These are phyloP conservation scores for Botrytis tulipae DNA, from an alignment of 2,329 filamentous ascomycete species.

Conservation along the genomic window DNA sequence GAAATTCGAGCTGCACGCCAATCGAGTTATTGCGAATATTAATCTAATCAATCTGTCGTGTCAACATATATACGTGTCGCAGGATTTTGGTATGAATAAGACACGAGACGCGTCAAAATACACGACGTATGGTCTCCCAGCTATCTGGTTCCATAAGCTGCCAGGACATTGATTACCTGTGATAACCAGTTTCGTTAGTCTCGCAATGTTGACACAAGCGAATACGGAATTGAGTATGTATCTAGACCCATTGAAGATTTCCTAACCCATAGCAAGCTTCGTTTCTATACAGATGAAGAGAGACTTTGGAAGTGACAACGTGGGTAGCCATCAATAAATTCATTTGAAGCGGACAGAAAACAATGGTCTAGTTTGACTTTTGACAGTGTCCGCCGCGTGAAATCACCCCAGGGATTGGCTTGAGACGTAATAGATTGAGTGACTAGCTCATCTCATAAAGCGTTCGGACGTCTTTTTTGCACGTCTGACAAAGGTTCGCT, in stretches of 20 bases:
- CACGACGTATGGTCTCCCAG: background rate
- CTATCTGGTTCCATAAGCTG: background rate
- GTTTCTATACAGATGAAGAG: too few species aligned
- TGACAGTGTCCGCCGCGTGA: too few species aligned
- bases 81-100: background rate
- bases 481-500: background rate
- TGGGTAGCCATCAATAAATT: too few species aligned
- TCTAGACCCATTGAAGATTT: background rate
- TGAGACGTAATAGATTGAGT: background rate
- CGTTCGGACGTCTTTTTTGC: background rate
- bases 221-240: background rate
- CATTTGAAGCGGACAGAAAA: background rate
- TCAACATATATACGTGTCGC: background rate
- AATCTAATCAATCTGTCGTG: background rate
- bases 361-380: background rate
- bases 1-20: background rate
- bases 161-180: background rate
- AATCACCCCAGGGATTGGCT: background rate
- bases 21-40: too few species aligned
- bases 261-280: background rate
- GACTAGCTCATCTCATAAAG: background rate
- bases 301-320: too few species aligned
- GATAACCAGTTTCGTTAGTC: background rate
- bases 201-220: background rate
- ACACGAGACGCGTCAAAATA: background rate